Base-by-base conservation (phyloP, 2,329 filamentous ascomycete species). In the Delphinella strobiligena region DNA sequence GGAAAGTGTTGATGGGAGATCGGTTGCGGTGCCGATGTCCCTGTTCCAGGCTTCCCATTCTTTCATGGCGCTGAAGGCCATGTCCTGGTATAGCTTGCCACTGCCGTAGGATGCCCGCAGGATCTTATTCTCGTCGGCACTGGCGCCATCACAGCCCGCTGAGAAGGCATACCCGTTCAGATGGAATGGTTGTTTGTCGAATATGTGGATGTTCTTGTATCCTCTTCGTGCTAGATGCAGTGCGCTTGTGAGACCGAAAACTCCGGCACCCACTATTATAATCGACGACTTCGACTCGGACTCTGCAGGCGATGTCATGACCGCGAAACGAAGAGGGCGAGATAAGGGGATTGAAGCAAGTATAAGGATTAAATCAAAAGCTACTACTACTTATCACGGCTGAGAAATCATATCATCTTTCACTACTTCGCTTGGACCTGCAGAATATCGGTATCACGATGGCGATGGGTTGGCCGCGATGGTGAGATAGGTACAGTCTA, bases 241-340 rank as follows among this genome's bases (percentile, higher is more conserved):
- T 17, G 64, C 62, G 5, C 61, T 61, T n/a, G 58, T 61, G 36
- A 64, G 49, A 27, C 64, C 64, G 19, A 67, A 60, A 34, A 67
- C 64, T n/a, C 64, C 64, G 14, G 58, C 58, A 32, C 64, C 64
- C 11, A 67, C 46, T 34, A 67, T 64, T 18, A 37, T 34, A 19
- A 41, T 34, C 10, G 29, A 3, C 2, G 34, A 15, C 7, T 19
- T n/a, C 34, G n/a, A n/a, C n/a, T n/a, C n/a, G n/a, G n/a, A n/a
- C n/a, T n/a, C n/a, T n/a, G n/a, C n/a, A n/a, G n/a, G n/a, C n/a
- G n/a, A n/a, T n/a, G n/a, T n/a, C n/a, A n/a, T n/a, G n/a, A n/a
- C n/a, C n/a, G n/a, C n/a, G n/a, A n/a, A n/a, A n/a, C n/a, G n/a
- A n/a, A n/a, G n/a, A n/a, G n/a, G n/a, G n/a, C n/a, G n/a, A n/a